phyloP scores from a whole-genome alignment of 176 grass and related monocot genomes.

The Aegilops speltoides region DNA sequence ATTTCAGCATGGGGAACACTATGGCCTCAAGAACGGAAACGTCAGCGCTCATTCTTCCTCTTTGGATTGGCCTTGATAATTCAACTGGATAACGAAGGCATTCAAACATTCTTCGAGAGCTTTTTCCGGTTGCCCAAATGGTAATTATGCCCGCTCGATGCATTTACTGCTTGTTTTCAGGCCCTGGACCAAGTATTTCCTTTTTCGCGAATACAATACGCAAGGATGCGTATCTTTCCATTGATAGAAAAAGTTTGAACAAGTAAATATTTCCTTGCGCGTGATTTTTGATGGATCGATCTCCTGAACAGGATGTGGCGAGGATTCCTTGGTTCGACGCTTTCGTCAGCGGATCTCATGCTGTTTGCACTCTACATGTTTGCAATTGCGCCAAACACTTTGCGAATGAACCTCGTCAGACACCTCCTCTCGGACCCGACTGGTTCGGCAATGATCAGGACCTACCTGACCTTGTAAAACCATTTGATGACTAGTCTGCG shows the following conservation, averaged over 20 bases:
- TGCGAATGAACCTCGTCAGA: constrained; percentile 87
- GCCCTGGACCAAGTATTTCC: not conserved
- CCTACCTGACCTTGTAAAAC: constrained; percentile 71
- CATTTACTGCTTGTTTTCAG: not conserved
- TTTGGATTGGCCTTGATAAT: constrained; percentile 89
- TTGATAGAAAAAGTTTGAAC: too few relatives aligned
- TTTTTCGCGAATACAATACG: too few relatives aligned
- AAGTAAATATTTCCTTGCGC: not conserved
- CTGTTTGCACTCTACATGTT: constrained; percentile 98
- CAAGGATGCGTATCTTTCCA: too few relatives aligned
- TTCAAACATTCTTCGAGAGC: constrained; percentile 81
- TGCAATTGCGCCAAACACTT: constrained; percentile 69
- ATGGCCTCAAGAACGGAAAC: constrained; percentile 94
- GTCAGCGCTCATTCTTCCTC: constrained; percentile 92
- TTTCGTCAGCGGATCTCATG: constrained; percentile 84
- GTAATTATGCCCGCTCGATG: constrained; percentile 19
- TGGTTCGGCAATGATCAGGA: constrained; percentile 77
- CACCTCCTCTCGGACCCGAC: constrained; percentile 85
- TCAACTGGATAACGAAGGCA: constrained; percentile 88
- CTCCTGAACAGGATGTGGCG: constrained; percentile 86
- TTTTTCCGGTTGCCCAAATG: constrained; percentile 93
- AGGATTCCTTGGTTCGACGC: constrained; percentile 89
- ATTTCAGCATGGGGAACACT: constrained; percentile 84
- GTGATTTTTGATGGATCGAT: not conserved
- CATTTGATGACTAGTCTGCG: not conserved